phyloP scores from a whole-genome alignment of 164 flowering plant species.

The Houttuynia cordata region DNA sequence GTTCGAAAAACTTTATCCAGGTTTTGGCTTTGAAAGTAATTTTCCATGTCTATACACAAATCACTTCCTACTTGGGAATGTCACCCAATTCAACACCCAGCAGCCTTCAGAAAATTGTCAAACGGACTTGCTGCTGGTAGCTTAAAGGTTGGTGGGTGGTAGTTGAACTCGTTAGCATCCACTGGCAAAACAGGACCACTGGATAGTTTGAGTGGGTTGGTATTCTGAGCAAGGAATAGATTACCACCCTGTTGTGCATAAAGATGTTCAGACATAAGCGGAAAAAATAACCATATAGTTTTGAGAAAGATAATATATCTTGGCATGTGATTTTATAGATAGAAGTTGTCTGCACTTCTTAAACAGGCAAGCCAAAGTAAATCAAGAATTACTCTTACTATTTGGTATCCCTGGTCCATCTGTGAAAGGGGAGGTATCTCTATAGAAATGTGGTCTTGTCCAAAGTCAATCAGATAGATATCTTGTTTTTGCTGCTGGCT shows the following conservation, averaged over 20 bases:
- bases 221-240: slow-evolving; percentile 1
- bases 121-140: slow-evolving; percentile 8
- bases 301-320: too few species aligned
- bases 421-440: slow-evolving; percentile 9
- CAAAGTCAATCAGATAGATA: too few species aligned
- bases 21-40: neutral
- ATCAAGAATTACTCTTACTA: slow-evolving; percentile 7
- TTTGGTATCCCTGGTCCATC: slow-evolving; percentile 1
- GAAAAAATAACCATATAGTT: neutral
- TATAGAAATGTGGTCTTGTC: slow-evolving; percentile 14
- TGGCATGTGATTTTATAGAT: neutral
- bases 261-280: neutral
- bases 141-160: slow-evolving; percentile 4
- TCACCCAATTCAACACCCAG: slow-evolving; percentile 4
- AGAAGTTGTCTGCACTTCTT: neutral
- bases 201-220: neutral
- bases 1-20: neutral
- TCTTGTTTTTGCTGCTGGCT: slow-evolving; percentile 32
- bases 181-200: neutral
- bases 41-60: neutral
- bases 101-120: slow-evolving; percentile 11
- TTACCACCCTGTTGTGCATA: slow-evolving; percentile 1
- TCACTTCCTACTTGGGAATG: neutral
- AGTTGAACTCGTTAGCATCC: slow-evolving; percentile 5
- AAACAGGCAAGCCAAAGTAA: neutral